Evolutionary conservation across 495 filamentous ascomycete genomes (phyloP), one percentile per base, ranked within the genome.

Genomic region (Clavariopsis aquatica): DNA sequence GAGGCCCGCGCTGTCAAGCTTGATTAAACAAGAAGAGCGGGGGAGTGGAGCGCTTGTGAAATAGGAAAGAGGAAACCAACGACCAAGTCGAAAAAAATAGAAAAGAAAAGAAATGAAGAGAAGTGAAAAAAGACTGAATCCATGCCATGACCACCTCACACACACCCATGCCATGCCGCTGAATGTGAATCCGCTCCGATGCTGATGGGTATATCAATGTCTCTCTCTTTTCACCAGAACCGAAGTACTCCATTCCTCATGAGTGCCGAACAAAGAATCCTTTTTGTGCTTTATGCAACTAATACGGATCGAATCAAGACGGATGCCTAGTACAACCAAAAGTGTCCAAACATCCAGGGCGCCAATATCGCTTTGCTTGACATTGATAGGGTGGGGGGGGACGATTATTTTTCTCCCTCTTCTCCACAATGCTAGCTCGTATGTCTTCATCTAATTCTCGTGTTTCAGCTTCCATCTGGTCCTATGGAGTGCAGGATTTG

Each of bases 121-220:
- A 43, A 43, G 13, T 43, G 8, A 43, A 43, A 17, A 34, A 15
- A 3, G 13, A 43, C 38, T 2, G 13, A 43, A 43, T 10, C 38
- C 38, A 43, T 9, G 8, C 38, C 38, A 43, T 43, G 38, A 8
- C 38, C 38, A 43, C 38, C n/a, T n/a, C n/a, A 17, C 38, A 5
- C 31, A 34, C 31, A 12, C 31, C 31, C 13, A 43, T 43, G n/a
- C 38, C 38, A 43, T 43, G 38, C 38, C 38, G 38, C 38, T 43
- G 38, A 43, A 43, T 43, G 13, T 43, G 9, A 43, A 43, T 43
- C 38, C 38, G 38, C 38, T 43, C 38, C 38, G 38, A 43, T 43
- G 38, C 38, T 43, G 38, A 43, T 43, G 38, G 38, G 38, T 17
- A 43, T 43, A 43, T 43, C 38, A 43, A 43, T 34, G n/a, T 43